These are phyloP conservation scores for Nigrospora osmanthi DNA, from an alignment of 2,329 filamentous ascomycete genomes.

Conservation along the genomic window DNA sequence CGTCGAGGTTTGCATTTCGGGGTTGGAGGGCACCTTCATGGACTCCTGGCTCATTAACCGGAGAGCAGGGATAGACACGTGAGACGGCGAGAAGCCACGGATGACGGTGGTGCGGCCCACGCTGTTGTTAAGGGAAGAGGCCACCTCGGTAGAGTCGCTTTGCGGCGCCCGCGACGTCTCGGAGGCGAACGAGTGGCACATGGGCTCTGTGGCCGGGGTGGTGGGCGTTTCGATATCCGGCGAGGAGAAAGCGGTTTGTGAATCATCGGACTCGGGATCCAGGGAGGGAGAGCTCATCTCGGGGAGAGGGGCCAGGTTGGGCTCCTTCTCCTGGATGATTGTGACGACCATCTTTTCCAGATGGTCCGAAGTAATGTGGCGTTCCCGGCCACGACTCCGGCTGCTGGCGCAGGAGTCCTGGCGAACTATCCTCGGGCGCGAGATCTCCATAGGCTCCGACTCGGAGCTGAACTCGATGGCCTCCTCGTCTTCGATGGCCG, in stretches of 20 bases:
- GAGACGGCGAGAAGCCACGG: constrained; percentile 76
- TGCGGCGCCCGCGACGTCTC: neutral
- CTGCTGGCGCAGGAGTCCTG: constrained; percentile 65
- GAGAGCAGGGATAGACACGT: constrained; percentile 38
- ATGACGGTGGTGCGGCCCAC: constrained; percentile 54
- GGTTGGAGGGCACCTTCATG: constrained; percentile 41
- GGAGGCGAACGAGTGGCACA: constrained; percentile 11
- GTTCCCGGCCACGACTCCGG: constrained; percentile 66
- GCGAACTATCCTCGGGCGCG: constrained; percentile 60
- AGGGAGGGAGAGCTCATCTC: constrained; percentile 25
- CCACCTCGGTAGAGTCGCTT: constrained; percentile 37
- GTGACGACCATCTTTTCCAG: constrained; percentile 90
- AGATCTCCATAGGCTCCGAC: constrained; percentile 48
- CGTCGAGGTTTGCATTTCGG: constrained; percentile 50
- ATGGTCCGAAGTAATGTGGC: constrained; percentile 87
- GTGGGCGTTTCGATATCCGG: constrained; percentile 39
- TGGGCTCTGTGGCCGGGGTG: constrained; percentile 18
- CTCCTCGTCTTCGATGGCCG: constrained; percentile 57
- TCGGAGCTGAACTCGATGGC: constrained; percentile 48
- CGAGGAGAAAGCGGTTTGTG: constrained; percentile 15
- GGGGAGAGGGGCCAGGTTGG: constrained; percentile 48
- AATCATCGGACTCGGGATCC: constrained; percentile 39
- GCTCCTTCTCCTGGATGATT: constrained; percentile 82
- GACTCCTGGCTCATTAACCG: constrained; percentile 32
- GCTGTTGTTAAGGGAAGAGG: constrained; percentile 37